A percentile compares a stretch with the other conserved stretches of the same genome.
Evolutionary conservation across 306 rosid species (phyloP).

Genomic region (Nissolia schottii): DNA sequence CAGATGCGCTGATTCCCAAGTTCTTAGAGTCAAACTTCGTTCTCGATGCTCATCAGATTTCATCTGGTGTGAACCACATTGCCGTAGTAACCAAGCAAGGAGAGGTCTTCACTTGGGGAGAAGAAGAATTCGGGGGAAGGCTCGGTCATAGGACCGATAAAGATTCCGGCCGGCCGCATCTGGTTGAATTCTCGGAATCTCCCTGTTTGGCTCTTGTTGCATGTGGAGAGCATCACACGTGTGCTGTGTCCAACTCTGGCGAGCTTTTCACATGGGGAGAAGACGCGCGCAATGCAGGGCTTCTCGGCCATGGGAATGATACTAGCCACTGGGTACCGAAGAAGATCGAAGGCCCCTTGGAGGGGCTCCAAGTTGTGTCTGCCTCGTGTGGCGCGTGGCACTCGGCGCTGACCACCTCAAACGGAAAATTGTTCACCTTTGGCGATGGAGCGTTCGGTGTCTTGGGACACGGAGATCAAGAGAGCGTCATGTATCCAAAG

Average conservation of each 20-base stretch:
- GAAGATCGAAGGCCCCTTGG: constrained; percentile 57
- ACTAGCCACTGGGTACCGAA: constrained; percentile 83
- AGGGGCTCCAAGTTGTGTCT: constrained; percentile 84
- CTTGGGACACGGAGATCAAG: constrained; percentile 84
- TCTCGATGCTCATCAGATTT: constrained; percentile 68
- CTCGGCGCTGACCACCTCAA: constrained; percentile 78
- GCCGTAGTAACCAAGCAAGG: constrained; percentile 80
- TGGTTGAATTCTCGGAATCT: constrained; percentile 53
- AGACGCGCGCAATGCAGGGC: constrained; percentile 67
- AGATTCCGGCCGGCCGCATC: constrained; percentile 48
- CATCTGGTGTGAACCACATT: constrained; percentile 63
- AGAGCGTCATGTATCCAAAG: constrained; percentile 60
- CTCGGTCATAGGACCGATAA: constrained; percentile 80
- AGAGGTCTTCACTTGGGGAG: constrained; percentile 96
- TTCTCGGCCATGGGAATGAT: constrained; percentile 80
- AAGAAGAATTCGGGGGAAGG: constrained; percentile 84
- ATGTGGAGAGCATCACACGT: constrained; percentile 84
- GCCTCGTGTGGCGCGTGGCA: constrained; percentile 97
- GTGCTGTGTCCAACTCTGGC: constrained; percentile 58
- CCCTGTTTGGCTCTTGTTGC: constrained; percentile 56
- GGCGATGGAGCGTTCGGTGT: constrained; percentile 53
- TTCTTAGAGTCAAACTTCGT: constrained; percentile 61
- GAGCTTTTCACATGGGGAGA: constrained; percentile 90
- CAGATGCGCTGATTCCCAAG: constrained; percentile 66
- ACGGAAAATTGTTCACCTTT: constrained; percentile 79